Evolutionary conservation across 2,329 filamentous ascomycete genomes (phyloP).

Genomic region (Metarhizium rileyi): DNA sequence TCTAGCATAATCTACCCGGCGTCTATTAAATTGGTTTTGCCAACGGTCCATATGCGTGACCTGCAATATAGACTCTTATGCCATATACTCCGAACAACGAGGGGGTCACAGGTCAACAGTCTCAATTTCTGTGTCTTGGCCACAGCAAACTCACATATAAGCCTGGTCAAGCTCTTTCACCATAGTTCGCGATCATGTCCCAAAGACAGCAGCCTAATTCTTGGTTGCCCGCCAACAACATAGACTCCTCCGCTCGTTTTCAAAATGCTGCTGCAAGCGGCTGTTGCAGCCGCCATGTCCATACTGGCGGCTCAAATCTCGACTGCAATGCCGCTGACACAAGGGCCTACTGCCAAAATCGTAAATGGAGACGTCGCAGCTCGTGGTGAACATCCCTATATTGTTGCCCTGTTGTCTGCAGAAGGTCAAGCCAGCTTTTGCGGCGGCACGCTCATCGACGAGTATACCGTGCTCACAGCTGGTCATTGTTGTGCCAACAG

Average conservation of each 20-base stretch:
- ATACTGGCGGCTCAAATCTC: not conserved
- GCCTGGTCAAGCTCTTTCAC: not conserved
- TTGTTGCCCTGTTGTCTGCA: not conserved
- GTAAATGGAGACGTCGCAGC: not conserved
- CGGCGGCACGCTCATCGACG: not conserved
- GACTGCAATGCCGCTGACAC: not conserved
- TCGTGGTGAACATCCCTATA: not conserved
- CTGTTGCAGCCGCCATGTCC: not conserved
- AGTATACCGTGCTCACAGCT: not conserved
- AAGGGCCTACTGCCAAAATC: not conserved
- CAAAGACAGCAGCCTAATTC: not conserved
- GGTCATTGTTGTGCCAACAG: not conserved
- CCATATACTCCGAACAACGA: not conserved
- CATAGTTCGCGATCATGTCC: too few species aligned
- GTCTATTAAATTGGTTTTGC: not conserved
- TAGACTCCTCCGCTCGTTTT: not conserved
- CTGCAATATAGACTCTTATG: not conserved
- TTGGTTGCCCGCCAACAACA: not conserved
- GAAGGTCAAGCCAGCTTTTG: not conserved
- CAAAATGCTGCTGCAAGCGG: not conserved
- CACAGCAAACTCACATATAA: not conserved
- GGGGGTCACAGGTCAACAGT: not conserved
- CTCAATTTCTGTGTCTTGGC: not conserved
- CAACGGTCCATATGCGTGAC: not conserved
- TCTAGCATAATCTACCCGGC: not conserved